Percentiles rank a stretch among this genome's conserved stretches.
Evolutionary conservation across 768 basidiomycete species (phyloP).

Genomic region (Exsudoporus frostii): DNA sequence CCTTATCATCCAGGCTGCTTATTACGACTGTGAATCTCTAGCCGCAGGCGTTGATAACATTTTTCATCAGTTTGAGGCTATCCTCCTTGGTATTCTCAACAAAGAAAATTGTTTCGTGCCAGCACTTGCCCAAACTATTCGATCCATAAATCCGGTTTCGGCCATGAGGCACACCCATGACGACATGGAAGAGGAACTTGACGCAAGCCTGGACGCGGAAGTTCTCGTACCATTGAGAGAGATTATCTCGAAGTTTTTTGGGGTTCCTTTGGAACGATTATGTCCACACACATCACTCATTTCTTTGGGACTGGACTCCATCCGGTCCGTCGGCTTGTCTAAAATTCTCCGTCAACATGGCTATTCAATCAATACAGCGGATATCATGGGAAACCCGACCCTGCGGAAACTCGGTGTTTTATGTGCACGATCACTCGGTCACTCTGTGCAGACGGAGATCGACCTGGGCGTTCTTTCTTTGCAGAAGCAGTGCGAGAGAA

Average conservation of each 20-base stretch:
- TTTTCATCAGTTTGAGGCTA: slow-evolving; percentile 23
- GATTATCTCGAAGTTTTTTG: slow-evolving; percentile 20
- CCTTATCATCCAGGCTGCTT: slow-evolving; percentile 22
- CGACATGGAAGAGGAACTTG: not conserved
- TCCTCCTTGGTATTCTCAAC: slow-evolving; percentile 18
- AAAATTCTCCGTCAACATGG: slow-evolving; percentile 34
- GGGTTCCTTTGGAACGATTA: slow-evolving; percentile 12
- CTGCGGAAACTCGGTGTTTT: slow-evolving; percentile 11
- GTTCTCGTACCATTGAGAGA: slow-evolving; percentile 8
- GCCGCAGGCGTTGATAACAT: slow-evolving; percentile 16
- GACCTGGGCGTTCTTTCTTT: slow-evolving; percentile 14
- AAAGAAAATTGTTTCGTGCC: not conserved
- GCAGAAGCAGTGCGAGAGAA: slow-evolving; percentile 11
- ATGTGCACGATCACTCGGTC: slow-evolving; percentile 4
- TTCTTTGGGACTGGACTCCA: slow-evolving; percentile 47
- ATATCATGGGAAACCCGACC: slow-evolving; percentile 36
- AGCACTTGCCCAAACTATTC: not conserved
- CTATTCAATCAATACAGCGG: slow-evolving; percentile 32
- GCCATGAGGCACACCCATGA: not conserved
- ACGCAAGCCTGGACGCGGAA: not conserved
- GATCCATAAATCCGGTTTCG: not conserved
- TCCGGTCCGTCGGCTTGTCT: slow-evolving; percentile 44
- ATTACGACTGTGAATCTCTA: slow-evolving; percentile 18
- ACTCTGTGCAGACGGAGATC: not conserved
- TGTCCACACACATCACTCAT: slow-evolving; percentile 35